phyloP scores from a whole-genome alignment of 2,329 filamentous ascomycete genomes.

The Xenosphaeropsis pyriputrescens region DNA sequence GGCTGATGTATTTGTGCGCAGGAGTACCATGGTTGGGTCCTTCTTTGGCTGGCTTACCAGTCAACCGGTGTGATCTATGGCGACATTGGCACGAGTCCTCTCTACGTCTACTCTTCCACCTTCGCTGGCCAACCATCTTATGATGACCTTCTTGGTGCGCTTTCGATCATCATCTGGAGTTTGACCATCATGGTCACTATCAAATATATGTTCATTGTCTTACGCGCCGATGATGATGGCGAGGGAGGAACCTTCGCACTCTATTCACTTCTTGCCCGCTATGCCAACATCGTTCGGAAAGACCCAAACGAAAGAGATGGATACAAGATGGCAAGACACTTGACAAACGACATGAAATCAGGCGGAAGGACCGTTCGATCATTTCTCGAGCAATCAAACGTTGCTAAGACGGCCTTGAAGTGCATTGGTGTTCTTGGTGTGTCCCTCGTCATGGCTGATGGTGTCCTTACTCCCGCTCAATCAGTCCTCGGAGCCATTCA shows the following conservation, averaged over 20 bases:
- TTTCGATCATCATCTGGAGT: slow-evolving; percentile 57
- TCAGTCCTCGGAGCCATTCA: slow-evolving; percentile 57
- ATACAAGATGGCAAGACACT: slow-evolving; percentile 42
- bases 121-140: slow-evolving; percentile 40
- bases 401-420: slow-evolving; percentile 39
- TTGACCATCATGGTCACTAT: slow-evolving; percentile 54
- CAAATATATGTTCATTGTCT: slow-evolving; percentile 53
- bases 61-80: slow-evolving; percentile 54
- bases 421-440: slow-evolving; percentile 50
- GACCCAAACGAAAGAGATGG: slow-evolving; percentile 41
- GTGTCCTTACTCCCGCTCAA: slow-evolving; percentile 54
- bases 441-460: slow-evolving; percentile 50
- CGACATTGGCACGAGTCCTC: slow-evolving; percentile 49
- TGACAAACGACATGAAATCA: slow-evolving; percentile 37
- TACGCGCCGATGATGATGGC: slow-evolving; percentile 54
- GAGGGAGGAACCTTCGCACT: slow-evolving; percentile 57
- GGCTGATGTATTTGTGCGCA: background rate
- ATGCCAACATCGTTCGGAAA: slow-evolving; percentile 41
- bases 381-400: slow-evolving; percentile 38
- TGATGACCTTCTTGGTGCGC: slow-evolving; percentile 44
- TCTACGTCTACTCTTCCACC: slow-evolving; percentile 58
- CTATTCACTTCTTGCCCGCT: slow-evolving; percentile 48
- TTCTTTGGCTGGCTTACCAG: slow-evolving; percentile 42
- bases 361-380: slow-evolving; percentile 36
- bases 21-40: slow-evolving; percentile 12